These are phyloP conservation scores for Adansonia grandidieri DNA, from an alignment of 441 rosid species.

Conservation along the genomic window DNA sequence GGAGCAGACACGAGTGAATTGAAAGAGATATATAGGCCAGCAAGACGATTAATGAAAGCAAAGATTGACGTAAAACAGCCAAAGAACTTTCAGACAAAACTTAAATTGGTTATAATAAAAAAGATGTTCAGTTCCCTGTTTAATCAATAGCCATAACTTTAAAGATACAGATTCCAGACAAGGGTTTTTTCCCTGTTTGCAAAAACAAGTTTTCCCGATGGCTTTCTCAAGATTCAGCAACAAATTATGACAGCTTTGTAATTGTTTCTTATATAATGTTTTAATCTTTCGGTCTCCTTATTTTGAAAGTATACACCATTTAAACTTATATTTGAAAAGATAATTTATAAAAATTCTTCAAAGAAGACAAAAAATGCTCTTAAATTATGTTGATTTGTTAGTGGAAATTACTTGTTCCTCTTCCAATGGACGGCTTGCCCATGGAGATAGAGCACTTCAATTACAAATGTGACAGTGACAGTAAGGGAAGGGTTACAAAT, in stretches of 20 bases:
- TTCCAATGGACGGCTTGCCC: not conserved
- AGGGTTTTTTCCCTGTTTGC: conserved; percentile 14
- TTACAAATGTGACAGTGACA: not conserved
- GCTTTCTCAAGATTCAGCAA: not conserved
- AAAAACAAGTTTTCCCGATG: not conserved
- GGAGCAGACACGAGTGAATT: not conserved
- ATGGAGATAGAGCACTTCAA: not conserved
- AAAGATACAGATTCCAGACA: conserved; percentile 12
- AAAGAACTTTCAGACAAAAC: conserved; percentile 3
- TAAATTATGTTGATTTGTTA: not conserved
- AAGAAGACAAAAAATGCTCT: not conserved
- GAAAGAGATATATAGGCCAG: not conserved
- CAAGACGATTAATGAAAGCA: not conserved
- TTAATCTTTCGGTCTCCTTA: not conserved
- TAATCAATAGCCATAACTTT: not conserved
- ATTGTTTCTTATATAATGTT: not conserved
- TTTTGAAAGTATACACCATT: not conserved
- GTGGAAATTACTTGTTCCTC: not conserved
- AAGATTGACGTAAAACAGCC: not conserved
- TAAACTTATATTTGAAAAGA: not conserved
- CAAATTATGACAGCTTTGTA: not conserved
- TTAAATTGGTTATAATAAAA: not conserved
- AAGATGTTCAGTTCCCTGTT: conserved; percentile 3
- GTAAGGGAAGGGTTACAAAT: not conserved
- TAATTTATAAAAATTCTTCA: not conserved